A percentile compares a stretch with the other conserved stretches of the same genome.
These are phyloP conservation scores for Ceratopteris richardii DNA, from an alignment of 75 land plant species.

Conservation along the genomic window DNA sequence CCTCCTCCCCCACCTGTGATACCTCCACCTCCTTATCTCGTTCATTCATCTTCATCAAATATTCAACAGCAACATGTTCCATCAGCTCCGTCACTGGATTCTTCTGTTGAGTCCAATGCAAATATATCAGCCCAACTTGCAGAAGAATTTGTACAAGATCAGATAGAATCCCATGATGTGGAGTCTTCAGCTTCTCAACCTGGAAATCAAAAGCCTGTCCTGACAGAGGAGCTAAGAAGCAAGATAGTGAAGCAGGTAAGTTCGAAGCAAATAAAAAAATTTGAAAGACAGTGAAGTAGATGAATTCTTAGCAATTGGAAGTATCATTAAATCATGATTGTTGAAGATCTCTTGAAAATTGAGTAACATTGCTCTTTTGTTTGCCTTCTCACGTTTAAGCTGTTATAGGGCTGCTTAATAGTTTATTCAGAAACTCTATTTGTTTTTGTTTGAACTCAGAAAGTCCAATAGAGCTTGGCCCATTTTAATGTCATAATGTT, in stretches of 20 bases:
- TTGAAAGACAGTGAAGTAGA: too few species aligned
- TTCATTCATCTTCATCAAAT: not conserved
- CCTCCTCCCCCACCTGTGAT: conserved; percentile 2
- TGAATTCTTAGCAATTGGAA: too few species aligned
- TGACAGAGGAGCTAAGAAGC: conserved; percentile 45
- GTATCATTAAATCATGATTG: too few species aligned
- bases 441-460: too few species aligned
- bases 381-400: too few species aligned
- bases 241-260: conserved; percentile 54
- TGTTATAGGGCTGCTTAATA: too few species aligned
- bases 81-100: not conserved
- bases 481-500: too few species aligned
- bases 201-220: conserved; percentile 13
- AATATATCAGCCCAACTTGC: not conserved
- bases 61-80: not conserved
- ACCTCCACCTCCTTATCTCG: not conserved
- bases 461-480: too few species aligned
- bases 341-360: too few species aligned
- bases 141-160: not conserved
- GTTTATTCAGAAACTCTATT: too few species aligned
- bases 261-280: too few species aligned
- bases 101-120: not conserved
- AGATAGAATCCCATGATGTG: not conserved
- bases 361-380: too few species aligned
- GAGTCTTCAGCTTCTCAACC: not conserved